phyloP scores from a whole-genome alignment of 768 basidiomycete genomes.

The Rossbeevera mucosa region DNA sequence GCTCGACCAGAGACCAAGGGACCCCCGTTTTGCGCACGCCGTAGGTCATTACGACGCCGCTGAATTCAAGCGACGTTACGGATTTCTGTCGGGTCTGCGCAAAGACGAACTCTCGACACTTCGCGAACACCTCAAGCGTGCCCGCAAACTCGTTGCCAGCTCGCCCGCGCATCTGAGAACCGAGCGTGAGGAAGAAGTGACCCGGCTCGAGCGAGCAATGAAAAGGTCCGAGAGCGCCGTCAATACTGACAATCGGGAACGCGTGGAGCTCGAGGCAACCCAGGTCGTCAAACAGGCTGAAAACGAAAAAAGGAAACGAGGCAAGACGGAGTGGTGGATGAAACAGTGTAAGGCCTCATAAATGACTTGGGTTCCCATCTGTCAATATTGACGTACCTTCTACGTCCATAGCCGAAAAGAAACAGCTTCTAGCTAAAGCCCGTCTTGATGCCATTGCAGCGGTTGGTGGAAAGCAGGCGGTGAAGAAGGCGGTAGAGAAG shows the following conservation, averaged over 20 bases:
- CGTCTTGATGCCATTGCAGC: constrained; percentile 75
- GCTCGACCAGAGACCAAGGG: constrained; percentile 59
- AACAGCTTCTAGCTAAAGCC: constrained; percentile 65
- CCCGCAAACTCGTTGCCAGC: constrained; percentile 55
- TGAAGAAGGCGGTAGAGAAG: constrained; percentile 86
- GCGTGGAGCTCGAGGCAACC: constrained; percentile 68
- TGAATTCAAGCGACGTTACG: constrained; percentile 67
- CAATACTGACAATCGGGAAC: constrained; percentile 64
- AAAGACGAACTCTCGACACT: constrained; percentile 60
- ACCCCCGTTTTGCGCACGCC: constrained; percentile 79
- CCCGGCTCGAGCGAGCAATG: constrained; percentile 64
- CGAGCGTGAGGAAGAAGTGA: constrained; percentile 65
- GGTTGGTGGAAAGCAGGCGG: constrained; percentile 72
- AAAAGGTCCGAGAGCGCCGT: constrained; percentile 75
- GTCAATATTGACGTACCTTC: neutral
- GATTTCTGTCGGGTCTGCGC: constrained; percentile 67
- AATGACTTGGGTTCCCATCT: neutral
- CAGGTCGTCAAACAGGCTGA: constrained; percentile 42
- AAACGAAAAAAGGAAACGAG: constrained; percentile 57
- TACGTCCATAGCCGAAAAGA: constrained; percentile 62
- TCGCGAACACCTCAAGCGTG: constrained; percentile 61
- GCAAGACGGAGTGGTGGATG: constrained; percentile 83
- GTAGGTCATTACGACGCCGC: constrained; percentile 63
- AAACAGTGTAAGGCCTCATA: constrained; percentile 59
- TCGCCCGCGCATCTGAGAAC: constrained; percentile 57